phyloP scores from a whole-genome alignment of 495 filamentous ascomycete genomes.

The Cairneyella variabilis region DNA sequence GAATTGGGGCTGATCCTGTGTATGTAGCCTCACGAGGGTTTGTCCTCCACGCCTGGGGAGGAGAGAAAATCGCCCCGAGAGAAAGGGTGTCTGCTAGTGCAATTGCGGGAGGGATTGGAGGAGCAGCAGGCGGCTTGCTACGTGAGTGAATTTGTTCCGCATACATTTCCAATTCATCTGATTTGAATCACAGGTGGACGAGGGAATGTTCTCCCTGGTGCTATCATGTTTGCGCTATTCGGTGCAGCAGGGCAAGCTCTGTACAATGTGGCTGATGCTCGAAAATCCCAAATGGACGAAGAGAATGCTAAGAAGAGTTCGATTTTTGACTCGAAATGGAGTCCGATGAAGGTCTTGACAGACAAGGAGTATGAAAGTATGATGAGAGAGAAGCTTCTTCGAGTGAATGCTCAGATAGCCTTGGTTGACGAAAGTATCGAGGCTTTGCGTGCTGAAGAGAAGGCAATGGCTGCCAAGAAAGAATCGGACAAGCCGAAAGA shows the following conservation, averaged over 20 bases:
- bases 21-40: slow-evolving; percentile 34
- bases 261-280: slow-evolving; percentile 19
- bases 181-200: slow-evolving; percentile 30
- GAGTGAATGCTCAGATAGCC: slow-evolving; percentile 80
- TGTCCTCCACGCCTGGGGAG: slow-evolving; percentile 32
- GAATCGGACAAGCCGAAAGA: no score
- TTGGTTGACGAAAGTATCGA: slow-evolving; percentile 81
- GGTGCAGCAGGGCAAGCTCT: slow-evolving; percentile 35
- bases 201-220: slow-evolving; percentile 51
- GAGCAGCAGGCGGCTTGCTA: slow-evolving; percentile 60
- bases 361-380: slow-evolving; percentile 77
- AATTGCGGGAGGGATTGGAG: slow-evolving; percentile 65
- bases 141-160: slow-evolving; percentile 43
- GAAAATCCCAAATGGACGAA: slow-evolving; percentile 8
- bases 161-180: neutral
- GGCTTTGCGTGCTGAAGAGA: slow-evolving; percentile 37
- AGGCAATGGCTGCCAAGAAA: slow-evolving; percentile 10
- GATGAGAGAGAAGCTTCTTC: slow-evolving; percentile 71
- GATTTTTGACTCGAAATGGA: slow-evolving; percentile 66
- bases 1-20: no score
- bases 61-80: slow-evolving; percentile 43
- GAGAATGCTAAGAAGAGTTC: slow-evolving; percentile 19
- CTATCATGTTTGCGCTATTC: slow-evolving; percentile 50
- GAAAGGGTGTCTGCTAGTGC: slow-evolving; percentile 61
- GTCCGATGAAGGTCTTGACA: slow-evolving; percentile 69